Evolutionary conservation across 129 eudicot species (phyloP).

Genomic region (Ambrosia artemisiifolia): DNA sequence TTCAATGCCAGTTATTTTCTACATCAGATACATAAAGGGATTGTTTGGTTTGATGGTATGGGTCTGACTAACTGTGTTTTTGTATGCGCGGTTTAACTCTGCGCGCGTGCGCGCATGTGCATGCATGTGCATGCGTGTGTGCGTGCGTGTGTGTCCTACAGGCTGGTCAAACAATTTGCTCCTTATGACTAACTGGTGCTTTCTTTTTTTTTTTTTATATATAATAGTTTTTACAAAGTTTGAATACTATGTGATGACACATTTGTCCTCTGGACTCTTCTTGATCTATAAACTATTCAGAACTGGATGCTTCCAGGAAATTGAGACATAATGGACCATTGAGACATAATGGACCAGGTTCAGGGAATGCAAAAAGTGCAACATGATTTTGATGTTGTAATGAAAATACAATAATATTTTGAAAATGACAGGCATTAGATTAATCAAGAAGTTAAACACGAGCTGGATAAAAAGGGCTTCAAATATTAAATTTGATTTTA

Average conservation of each 20-base stretch:
- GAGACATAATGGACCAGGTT: constrained; percentile 21
- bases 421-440: constrained; percentile 18
- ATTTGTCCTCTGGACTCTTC: constrained; percentile 1
- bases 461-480: background rate
- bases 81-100: background rate
- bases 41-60: background rate
- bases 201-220: background rate
- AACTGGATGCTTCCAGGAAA: constrained; percentile 17
- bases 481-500: background rate
- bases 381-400: constrained; percentile 21
- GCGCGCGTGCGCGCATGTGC: background rate
- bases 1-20: background rate
- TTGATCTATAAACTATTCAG: background rate
- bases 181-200: background rate
- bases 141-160: background rate
- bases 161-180: constrained; percentile 11
- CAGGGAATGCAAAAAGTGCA: constrained; percentile 16
- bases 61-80: background rate
- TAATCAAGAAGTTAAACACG: background rate
- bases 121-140: background rate
- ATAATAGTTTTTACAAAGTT: background rate
- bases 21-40: background rate
- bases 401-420: constrained; percentile 9
- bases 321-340: constrained; percentile 9
- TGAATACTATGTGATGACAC: constrained; percentile 1